Evolutionary conservation across 805 yeast species (phyloP), one percentile per base, ranked within the genome.

Genomic region (Tetrapisispora namnaoensis): DNA sequence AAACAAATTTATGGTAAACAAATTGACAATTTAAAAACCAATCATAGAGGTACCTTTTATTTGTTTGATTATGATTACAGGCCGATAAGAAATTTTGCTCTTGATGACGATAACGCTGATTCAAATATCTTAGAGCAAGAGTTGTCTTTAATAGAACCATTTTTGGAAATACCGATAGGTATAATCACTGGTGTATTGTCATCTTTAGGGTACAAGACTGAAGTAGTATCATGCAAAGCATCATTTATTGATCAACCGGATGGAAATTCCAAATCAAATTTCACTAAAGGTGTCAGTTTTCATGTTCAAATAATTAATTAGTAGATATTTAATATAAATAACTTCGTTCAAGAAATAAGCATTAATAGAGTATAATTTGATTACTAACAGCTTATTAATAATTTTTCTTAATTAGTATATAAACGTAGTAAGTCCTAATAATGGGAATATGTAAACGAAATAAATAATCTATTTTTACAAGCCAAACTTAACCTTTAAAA

Each of bases 1-100:
- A 80, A 78, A 56, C 68, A 76, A 47, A 62, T 91, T 28, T 88
- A 79, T 67, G 79, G 81, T 37, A 91, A 89, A 66, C 96, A 86
- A 63, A 86, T 93, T 72, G 97, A 90, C 63, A 89, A 88, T 56
- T 72, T 93, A 50, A 77, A 95, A 52, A 93, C 99, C 1, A 93
- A 93, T 62, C 97, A 93, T 63, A 70, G 95, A 37, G 86, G 75
- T 22, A 59, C 70, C 2, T 69, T 68, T 49, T 66, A 63, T 50
- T 48, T 66, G 10, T 57, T 62, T 37, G 70, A 66, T 43, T 57
- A 58, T 40, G 58, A 63, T 22, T 64, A 61, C 44, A 53, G 49
- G 42, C 63, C 65, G 10, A 59, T 63, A 20, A 59, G 59, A 46
- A 42, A 55, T 14, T 56, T 65, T 45, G 52, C 60, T 16, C 36